These are phyloP conservation scores for Scytalidium sp. DNA, from an alignment of 2,329 filamentous ascomycete species.

Conservation along the genomic window DNA sequence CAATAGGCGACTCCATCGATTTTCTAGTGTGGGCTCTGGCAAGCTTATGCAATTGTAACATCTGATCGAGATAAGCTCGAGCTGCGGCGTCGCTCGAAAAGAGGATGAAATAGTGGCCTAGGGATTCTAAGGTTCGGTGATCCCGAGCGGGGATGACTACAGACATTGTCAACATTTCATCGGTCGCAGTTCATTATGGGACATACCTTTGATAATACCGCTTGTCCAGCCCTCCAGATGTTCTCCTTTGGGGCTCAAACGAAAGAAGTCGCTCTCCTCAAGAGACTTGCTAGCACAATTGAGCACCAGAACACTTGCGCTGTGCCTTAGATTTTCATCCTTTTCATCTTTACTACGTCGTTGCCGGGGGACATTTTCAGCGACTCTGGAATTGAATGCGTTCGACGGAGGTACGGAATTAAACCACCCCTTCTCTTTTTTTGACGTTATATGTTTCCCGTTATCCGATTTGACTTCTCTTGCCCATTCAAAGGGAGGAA, in stretches of 20 bases:
- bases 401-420: not conserved
- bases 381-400: not conserved
- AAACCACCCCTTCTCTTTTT: not conserved
- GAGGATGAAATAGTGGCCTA: constrained; percentile 66
- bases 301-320: constrained; percentile 46
- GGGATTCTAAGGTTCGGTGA: constrained; percentile 57
- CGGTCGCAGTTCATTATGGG: not conserved
- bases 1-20: constrained; percentile 36
- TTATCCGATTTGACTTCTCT: not conserved
- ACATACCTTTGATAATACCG: constrained; percentile 55
- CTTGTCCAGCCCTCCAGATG: constrained; percentile 68
- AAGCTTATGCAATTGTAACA: constrained; percentile 47
- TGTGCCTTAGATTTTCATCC: not conserved
- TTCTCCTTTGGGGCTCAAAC: constrained; percentile 57
- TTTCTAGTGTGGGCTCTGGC: constrained; percentile 36
- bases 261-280: constrained; percentile 66
- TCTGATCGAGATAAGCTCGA: constrained; percentile 55
- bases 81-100: constrained; percentile 62
- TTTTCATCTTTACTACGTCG: not conserved
- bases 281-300: constrained; percentile 57
- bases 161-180: constrained; percentile 18
- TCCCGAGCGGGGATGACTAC: constrained; percentile 63
- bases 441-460: not conserved
- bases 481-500: constrained; percentile 24
- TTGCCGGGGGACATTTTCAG: not conserved